A percentile compares a stretch with the other conserved stretches of the same genome.
Evolutionary conservation across 768 basidiomycete species (phyloP).

Genomic region (Amanita exitialis): DNA sequence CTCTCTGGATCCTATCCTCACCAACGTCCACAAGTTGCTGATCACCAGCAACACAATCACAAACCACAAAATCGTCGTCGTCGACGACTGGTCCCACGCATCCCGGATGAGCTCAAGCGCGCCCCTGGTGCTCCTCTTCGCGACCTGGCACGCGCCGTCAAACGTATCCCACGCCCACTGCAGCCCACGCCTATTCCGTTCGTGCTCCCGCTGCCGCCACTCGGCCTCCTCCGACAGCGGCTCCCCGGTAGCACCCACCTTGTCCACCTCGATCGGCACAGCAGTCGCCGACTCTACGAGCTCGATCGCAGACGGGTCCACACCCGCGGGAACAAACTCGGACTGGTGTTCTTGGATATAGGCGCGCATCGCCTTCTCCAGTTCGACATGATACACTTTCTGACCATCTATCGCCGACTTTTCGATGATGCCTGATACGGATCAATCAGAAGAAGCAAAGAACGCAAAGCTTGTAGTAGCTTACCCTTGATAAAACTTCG

Average conservation of each 20-base stretch:
- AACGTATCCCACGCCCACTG: constrained; percentile 89
- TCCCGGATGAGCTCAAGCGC: constrained; percentile 73
- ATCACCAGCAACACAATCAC: constrained; percentile 64
- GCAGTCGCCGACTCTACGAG: constrained; percentile 31
- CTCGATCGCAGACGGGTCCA: constrained; percentile 49
- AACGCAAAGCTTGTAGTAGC: neutral
- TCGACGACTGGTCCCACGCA: constrained; percentile 69
- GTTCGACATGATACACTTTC: constrained; percentile 72
- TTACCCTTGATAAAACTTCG: constrained; percentile 92
- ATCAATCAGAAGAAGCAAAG: constrained; percentile 3
- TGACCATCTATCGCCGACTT: constrained; percentile 88
- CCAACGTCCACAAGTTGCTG: constrained; percentile 65
- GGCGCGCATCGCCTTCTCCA: constrained; percentile 74
- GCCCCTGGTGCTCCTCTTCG: constrained; percentile 54
- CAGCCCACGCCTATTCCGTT: constrained; percentile 60
- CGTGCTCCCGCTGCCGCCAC: constrained; percentile 51
- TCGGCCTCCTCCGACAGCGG: constrained; percentile 22
- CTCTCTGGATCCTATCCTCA: constrained; percentile 29
- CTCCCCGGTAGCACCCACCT: constrained; percentile 8
- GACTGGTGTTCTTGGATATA: constrained; percentile 86
- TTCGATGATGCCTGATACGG: constrained; percentile 76
- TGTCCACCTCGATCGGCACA: constrained; percentile 18
- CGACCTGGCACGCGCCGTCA: constrained; percentile 67
- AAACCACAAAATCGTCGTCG: constrained; percentile 62
- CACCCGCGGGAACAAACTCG: constrained; percentile 83